These are phyloP conservation scores for Entrophospora sp. DNA, from an alignment of 192 early-diverging fungal species.

Conservation along the genomic window DNA sequence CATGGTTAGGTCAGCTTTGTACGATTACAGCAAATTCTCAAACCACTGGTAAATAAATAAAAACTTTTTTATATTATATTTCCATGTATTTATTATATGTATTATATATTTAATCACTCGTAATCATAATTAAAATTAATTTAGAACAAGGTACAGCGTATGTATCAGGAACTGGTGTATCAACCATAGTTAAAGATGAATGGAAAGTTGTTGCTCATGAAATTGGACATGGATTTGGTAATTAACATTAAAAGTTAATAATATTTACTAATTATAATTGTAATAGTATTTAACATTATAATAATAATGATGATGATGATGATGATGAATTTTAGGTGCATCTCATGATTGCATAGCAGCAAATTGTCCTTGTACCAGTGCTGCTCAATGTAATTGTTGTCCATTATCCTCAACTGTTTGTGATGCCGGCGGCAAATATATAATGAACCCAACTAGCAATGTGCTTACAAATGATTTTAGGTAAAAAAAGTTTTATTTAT, in stretches of 20 bases:
- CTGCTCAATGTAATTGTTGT: conserved; percentile 58
- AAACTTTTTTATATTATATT: not conserved
- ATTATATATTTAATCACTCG: not conserved
- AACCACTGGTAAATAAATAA: conserved; percentile 28
- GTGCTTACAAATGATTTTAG: conserved; percentile 55
- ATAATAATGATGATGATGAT: not conserved
- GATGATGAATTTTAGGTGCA: too few species aligned
- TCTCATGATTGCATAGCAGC: conserved; percentile 74
- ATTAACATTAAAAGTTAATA: too few species aligned
- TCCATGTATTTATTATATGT: not conserved
- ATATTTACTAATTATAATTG: too few species aligned
- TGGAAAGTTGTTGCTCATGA: conserved; percentile 95
- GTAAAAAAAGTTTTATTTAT: too few species aligned
- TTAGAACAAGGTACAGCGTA: conserved; percentile 36
- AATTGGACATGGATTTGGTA: conserved; percentile 72
- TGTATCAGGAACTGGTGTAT: conserved; percentile 77
- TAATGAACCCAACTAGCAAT: conserved; percentile 72
- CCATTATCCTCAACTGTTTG: conserved; percentile 60
- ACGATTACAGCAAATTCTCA: conserved; percentile 39
- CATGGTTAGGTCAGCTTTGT: conserved; percentile 75
- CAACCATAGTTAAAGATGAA: conserved; percentile 68
- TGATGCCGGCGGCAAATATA: conserved; percentile 55
- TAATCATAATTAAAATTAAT: conserved; percentile 13
- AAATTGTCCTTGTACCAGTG: conserved; percentile 48
- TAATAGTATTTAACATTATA: not conserved